Evolutionary conservation across 2,329 filamentous ascomycete species (phyloP), one percentile per base, ranked within the genome.

Genomic region (Colletotrichum chlorophyti): DNA sequence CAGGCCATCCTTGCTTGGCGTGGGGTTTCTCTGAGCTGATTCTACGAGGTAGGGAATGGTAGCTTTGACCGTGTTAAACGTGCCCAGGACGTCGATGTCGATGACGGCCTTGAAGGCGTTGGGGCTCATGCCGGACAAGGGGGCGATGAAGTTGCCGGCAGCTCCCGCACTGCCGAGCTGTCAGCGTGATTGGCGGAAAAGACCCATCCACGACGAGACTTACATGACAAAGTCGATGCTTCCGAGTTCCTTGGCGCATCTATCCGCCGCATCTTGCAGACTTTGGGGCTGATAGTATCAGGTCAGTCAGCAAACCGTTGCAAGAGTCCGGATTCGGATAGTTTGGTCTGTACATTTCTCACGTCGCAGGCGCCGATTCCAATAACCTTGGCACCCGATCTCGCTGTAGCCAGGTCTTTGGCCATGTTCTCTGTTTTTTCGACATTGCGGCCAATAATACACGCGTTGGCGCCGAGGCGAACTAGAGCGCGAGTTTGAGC

Each of bases 91-190:
- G 71, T 98, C 95, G 69, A 99, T 99, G 61, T 98, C 95, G 68
- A 98, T 94, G 64, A 99, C 95, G 0, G 91, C 83, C 74, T 93
- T 96, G 86, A 99, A 96, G 4, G 91, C 95, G 70, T 98, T 98
- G 58, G 90, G 77, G 35, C 87, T 92, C 46, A 98, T 84, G 62
- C 89, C 89, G 35, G 89, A 84, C 60, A 98, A 89, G 5, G 94
- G 90, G 0, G 92, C 90, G 19, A 99, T 82, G 74, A 98, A 99
- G 75, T 99, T 99, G 58, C 95, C 95, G 15, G 95, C 95, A 12
- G 95, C 95, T 47, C 95, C 95, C 17, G 94, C 94, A 71, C 91
- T 95, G 67, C 46, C n/a, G 29, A 23, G 27, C 24, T 23, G 47
- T 58, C 27, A 58, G 47, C 34, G 29, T 31, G 17, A 31, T 15